These are phyloP conservation scores for Fusarium scirpi DNA, from an alignment of 2,329 filamentous ascomycete species.

Conservation along the genomic window DNA sequence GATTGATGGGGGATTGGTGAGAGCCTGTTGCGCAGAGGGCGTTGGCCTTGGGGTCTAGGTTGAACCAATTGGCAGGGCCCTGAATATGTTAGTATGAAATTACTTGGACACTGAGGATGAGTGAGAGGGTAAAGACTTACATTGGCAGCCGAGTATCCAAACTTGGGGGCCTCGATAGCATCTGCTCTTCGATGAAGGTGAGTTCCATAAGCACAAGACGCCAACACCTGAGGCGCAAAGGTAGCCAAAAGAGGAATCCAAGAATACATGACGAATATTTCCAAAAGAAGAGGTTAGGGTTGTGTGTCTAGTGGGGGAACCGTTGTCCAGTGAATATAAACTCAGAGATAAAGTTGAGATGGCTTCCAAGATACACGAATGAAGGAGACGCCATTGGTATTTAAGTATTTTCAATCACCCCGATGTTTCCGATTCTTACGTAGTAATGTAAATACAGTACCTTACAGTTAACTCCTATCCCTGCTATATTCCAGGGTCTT, in stretches of 20 bases:
- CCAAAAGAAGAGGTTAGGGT: background rate
- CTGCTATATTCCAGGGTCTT: background rate
- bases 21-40: constrained; percentile 60
- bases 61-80: constrained; percentile 67
- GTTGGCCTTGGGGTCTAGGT: constrained; percentile 56
- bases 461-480: background rate
- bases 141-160: constrained; percentile 53
- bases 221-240: constrained; percentile 40
- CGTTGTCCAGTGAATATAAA: background rate
- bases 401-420: constrained; percentile 4
- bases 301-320: background rate
- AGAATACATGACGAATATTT: constrained; percentile 17
- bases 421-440: background rate
- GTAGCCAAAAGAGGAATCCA: constrained; percentile 33
- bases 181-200: constrained; percentile 51
- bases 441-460: background rate
- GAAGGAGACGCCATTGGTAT: background rate
- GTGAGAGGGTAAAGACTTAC: constrained; percentile 40
- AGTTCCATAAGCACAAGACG: constrained; percentile 57
- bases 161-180: constrained; percentile 51
- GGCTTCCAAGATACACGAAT: background rate
- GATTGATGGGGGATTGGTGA: constrained; percentile 68
- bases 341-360: background rate
- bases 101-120: accelerated
- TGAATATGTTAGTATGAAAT: constrained; percentile 10